Percentiles rank a stretch among this genome's conserved stretches.
Evolutionary conservation across 2,329 filamentous ascomycete genomes (phyloP).

Genomic region (Fusarium aywerte): DNA sequence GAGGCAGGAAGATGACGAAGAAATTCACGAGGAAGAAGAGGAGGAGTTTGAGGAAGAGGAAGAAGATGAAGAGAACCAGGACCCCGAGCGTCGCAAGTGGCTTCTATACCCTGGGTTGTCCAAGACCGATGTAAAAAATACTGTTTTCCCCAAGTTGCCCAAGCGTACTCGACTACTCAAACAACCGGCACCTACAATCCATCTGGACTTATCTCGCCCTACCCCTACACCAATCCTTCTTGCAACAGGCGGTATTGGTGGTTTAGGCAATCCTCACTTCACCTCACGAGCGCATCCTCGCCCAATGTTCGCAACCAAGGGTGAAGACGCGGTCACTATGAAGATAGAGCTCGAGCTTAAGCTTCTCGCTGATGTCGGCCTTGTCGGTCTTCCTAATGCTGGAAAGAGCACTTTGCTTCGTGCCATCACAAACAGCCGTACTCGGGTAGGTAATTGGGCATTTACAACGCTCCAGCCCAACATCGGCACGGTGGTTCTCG

Average conservation of each 20-base stretch:
- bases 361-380: constrained; percentile 91
- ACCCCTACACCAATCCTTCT: constrained; percentile 87
- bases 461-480: constrained; percentile 97
- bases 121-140: constrained; percentile 71
- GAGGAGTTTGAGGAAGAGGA: constrained; percentile 44
- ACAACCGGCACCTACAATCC: constrained; percentile 78
- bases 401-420: constrained; percentile 94
- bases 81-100: constrained; percentile 76
- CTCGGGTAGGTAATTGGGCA: constrained; percentile 92
- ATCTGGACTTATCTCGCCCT: constrained; percentile 77
- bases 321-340: constrained; percentile 81
- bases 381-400: constrained; percentile 95
- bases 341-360: constrained; percentile 91
- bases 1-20: constrained; percentile 33
- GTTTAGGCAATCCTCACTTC: constrained; percentile 94
- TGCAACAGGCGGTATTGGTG: constrained; percentile 87
- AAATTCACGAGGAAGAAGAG: constrained; percentile 33
- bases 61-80: constrained; percentile 56
- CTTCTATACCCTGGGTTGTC: constrained; percentile 83
- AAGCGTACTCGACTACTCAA: constrained; percentile 65
- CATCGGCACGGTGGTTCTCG: constrained; percentile 93
- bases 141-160: constrained; percentile 63
- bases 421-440: constrained; percentile 86
- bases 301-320: constrained; percentile 89
- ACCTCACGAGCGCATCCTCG: constrained; percentile 77